Conservation (phyloP, 805 yeast genomes). For the Candida manassasensis region DNA sequence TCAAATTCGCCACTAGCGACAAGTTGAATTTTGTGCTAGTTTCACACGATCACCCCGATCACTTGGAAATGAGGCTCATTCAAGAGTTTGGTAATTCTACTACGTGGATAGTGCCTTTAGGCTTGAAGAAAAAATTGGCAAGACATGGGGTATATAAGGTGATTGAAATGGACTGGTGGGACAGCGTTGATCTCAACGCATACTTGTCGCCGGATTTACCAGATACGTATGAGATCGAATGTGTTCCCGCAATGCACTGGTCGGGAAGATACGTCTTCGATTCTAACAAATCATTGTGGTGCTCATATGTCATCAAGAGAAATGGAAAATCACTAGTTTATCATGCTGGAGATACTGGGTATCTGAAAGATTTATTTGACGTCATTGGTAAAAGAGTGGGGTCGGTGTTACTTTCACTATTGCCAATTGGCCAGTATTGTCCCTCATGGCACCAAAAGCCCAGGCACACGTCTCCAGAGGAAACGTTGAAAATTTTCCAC, state of each 20-base stretch:
- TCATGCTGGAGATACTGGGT: slow-evolving; percentile 96
- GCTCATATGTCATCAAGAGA: slow-evolving; percentile 69
- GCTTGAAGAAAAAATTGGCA: slow-evolving; percentile 58
- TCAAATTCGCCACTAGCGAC: slow-evolving; percentile 46
- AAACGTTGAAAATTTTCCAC: slow-evolving; percentile 62
- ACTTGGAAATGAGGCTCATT: slow-evolving; percentile 65
- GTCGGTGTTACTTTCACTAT: slow-evolving; percentile 51
- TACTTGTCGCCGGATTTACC: slow-evolving; percentile 34
- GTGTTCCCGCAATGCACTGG: slow-evolving; percentile 98
- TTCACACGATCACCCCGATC: slow-evolving; percentile 95
- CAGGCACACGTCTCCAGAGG: slow-evolving; percentile 80
- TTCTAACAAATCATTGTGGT: slow-evolving; percentile 81
- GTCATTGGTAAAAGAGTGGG: slow-evolving; percentile 65
- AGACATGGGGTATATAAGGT: slow-evolving; percentile 56
- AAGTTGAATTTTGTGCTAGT: slow-evolving; percentile 70
- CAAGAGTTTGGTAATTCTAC: slow-evolving; percentile 48
- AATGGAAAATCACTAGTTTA: slow-evolving; percentile 69
- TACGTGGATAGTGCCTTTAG: slow-evolving; percentile 85
- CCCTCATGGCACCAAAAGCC: slow-evolving; percentile 94
- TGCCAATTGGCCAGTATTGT: slow-evolving; percentile 94
- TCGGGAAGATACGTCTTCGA: slow-evolving; percentile 82
- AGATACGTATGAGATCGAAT: slow-evolving; percentile 69
- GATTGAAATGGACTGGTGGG: slow-evolving; percentile 94
- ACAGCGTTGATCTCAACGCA: slow-evolving; percentile 34
- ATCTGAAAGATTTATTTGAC: slow-evolving; percentile 65